These are phyloP conservation scores for Podila minutissima DNA, from an alignment of 192 early-diverging fungal species.

Conservation along the genomic window DNA sequence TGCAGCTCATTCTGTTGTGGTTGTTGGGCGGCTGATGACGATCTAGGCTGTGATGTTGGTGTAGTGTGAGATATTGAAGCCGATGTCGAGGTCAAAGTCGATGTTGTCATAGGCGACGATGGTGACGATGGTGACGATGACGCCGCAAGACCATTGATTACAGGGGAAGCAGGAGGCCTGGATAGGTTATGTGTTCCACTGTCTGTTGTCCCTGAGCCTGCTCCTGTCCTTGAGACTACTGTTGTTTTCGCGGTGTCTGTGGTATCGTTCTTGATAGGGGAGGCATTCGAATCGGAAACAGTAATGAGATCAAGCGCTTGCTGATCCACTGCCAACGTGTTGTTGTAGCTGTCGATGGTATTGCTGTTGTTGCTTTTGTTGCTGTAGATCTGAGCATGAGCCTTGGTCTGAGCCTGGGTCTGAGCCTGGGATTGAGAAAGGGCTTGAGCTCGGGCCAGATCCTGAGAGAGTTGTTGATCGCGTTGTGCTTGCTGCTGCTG, in stretches of 20 bases:
- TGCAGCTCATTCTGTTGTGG: background rate
- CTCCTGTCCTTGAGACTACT: background rate
- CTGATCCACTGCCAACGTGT: background rate
- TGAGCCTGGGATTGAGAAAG: too few species aligned
- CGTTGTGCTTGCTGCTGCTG: constrained; percentile 25
- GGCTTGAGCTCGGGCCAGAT: background rate
- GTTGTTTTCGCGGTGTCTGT: background rate
- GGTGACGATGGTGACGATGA: background rate
- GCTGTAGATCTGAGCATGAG: background rate
- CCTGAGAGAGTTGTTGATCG: background rate
- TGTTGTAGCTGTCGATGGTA: constrained; percentile 9
- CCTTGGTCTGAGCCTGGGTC: too few species aligned
- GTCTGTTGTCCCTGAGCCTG: background rate
- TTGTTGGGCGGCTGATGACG: background rate
- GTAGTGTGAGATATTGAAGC: background rate
- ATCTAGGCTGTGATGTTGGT: background rate
- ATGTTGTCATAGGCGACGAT: background rate
- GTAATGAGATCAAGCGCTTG: background rate
- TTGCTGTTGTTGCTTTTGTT: background rate
- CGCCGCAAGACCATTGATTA: background rate
- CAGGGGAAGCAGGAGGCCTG: too few species aligned
- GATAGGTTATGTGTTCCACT: too few species aligned
- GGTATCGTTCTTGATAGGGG: background rate
- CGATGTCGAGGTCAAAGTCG: background rate
- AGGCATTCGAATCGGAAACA: background rate